Evolutionary conservation across 1,284 basidiomycete species (phyloP).

Genomic region (Tilletiaria anomala): DNA sequence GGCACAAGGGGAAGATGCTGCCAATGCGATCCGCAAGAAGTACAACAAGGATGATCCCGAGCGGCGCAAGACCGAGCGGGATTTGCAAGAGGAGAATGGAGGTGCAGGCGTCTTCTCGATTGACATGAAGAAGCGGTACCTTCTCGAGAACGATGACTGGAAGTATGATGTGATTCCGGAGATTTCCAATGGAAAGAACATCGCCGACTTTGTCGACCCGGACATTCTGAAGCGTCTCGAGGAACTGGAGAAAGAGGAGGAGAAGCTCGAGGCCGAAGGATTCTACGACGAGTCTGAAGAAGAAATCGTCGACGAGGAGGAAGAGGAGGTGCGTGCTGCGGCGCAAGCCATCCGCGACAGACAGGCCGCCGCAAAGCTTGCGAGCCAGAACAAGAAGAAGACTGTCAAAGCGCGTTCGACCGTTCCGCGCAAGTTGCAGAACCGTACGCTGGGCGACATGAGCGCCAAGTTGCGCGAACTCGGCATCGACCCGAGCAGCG

Average conservation of each 20-base stretch:
- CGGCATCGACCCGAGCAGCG: constrained; percentile 72
- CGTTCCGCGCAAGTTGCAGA: constrained; percentile 56
- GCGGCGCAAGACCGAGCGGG: constrained; percentile 27
- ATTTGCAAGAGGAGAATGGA: constrained; percentile 36
- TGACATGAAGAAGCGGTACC: constrained; percentile 53
- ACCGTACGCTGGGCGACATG: constrained; percentile 76
- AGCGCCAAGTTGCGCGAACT: constrained; percentile 64
- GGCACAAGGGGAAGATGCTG: neutral
- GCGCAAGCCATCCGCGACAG: constrained; percentile 52
- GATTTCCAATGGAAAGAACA: constrained; percentile 94
- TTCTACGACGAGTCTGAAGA: constrained; percentile 76
- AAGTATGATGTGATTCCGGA: constrained; percentile 92
- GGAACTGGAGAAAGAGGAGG: constrained; percentile 89
- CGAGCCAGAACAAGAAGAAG: constrained; percentile 65
- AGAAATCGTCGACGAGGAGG: constrained; percentile 48
- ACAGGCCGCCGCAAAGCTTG: constrained; percentile 53
- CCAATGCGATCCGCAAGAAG: constrained; percentile 18
- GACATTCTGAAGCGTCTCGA: constrained; percentile 94
- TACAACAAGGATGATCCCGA: constrained; percentile 29
- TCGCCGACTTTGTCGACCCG: constrained; percentile 98
- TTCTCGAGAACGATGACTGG: constrained; percentile 82
- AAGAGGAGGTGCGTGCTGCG: constrained; percentile 69
- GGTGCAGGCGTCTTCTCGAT: constrained; percentile 38
- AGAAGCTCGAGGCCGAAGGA: constrained; percentile 81
- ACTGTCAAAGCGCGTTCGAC: constrained; percentile 72